phyloP scores from a whole-genome alignment of 345 rosid genomes.

The Gossypium anomalum region DNA sequence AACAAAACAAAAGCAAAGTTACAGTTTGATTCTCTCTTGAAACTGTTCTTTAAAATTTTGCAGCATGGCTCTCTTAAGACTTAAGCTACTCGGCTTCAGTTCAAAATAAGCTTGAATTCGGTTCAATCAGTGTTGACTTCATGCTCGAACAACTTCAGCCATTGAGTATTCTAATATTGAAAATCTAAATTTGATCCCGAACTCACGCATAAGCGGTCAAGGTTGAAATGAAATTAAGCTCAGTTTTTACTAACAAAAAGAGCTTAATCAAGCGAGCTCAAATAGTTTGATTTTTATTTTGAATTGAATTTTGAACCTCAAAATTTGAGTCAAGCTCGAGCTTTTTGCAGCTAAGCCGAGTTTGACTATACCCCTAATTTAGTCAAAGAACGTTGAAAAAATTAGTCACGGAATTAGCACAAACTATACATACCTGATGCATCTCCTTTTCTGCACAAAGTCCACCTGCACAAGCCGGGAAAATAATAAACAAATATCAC shows the following conservation, averaged over 20 bases:
- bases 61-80: neutral
- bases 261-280: neutral
- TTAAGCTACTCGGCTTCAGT: neutral
- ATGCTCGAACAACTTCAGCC: neutral
- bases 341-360: neutral
- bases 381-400: neutral
- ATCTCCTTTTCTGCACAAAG: conserved; percentile 87
- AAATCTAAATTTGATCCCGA: too few relatives aligned
- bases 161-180: neutral
- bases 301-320: neutral
- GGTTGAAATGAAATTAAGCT: too few relatives aligned
- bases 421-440: conserved; percentile 50
- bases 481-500: conserved; percentile 4
- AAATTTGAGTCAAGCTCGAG: neutral
- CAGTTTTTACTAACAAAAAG: too few relatives aligned
- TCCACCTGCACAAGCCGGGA: conserved; percentile 48
- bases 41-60: neutral
- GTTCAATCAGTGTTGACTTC: too few relatives aligned
- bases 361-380: neutral
- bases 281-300: neutral
- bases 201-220: too few relatives aligned
- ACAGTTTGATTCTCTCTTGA: neutral
- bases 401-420: neutral
- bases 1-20: neutral
- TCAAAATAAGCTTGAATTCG: neutral